Evolutionary conservation across 345 rosid genomes (phyloP), one percentile per base, ranked within the genome.

Genomic region (Leavenworthia alabamica): DNA sequence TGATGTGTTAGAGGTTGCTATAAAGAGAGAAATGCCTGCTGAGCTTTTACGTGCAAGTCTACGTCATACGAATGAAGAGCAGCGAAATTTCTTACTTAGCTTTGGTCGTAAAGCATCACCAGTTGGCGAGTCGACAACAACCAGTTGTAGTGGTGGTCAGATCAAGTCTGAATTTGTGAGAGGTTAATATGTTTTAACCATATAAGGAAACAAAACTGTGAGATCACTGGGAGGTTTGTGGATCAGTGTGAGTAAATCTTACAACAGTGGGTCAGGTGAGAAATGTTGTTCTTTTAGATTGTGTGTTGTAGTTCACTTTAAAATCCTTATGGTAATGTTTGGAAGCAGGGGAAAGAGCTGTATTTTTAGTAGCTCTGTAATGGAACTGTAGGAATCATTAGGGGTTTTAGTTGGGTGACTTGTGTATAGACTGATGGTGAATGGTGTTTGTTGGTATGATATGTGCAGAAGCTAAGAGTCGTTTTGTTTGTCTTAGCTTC

Each of bases 31-130:
- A 75, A 87, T 94, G 96, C 99, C 99, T 32, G 86, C 86, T 60
- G 99, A 94, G 68, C 95, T 94, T 43, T 67, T 94, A 60, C 92
- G 95, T 15, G 95, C 96, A 8, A 86, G 97, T 65, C 90, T 94
- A 27, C 92, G 89, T 53, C 99, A 90, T 76, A 88, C 99, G 0
- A 89, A 78, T 42, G 95, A 87, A 45, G 66, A 64, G 61, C 97
- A 94, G 77, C 63, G 84, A 73, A 88, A 83, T 60, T 83, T 79
- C 23, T 77, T 94, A 67, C 75, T 84, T 6, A 82, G 75, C 66
- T 85, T 89, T 61, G 88, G 92, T 48, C 93, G 80, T 58, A 88
- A 77, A 37, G 78, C 85, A 0, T 73, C 55, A 1, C 15, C 82
- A 7, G 45, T 61, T 5, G 71, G 75, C 13, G 84, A 71, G 29